Conservation (phyloP, 768 basidiomycete species). For the Podaxis pistillaris region DNA sequence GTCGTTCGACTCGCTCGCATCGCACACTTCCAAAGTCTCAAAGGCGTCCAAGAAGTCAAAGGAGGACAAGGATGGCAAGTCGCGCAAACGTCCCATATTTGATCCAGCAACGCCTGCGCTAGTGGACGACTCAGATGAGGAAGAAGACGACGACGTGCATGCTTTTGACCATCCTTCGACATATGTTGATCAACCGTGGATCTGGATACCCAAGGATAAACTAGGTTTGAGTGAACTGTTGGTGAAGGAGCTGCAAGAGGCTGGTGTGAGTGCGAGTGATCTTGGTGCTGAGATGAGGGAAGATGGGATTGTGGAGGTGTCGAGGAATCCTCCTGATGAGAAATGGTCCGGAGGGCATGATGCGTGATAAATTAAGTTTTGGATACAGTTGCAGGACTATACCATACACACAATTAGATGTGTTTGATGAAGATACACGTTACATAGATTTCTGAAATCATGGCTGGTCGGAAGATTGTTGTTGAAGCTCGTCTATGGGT, state of each 20-base stretch:
- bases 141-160: constrained; percentile 36
- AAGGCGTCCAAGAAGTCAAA: constrained; percentile 18
- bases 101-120: constrained; percentile 31
- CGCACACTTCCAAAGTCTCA: constrained; percentile 11
- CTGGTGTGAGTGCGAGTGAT: constrained; percentile 43
- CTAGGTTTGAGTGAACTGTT: constrained; percentile 41
- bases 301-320: constrained; percentile 43
- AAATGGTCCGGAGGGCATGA: constrained; percentile 40
- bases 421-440: neutral
- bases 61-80: constrained; percentile 15
- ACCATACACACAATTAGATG: neutral
- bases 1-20: constrained; percentile 3
- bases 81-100: constrained; percentile 18
- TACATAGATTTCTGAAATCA: neutral
- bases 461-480: constrained; percentile 22
- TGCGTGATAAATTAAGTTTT: constrained; percentile 18
- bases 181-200: constrained; percentile 43
- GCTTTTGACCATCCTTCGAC: constrained; percentile 49
- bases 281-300: constrained; percentile 42
- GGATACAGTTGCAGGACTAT: neutral
- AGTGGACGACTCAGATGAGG: constrained; percentile 29
- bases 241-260: constrained; percentile 33
- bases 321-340: constrained; percentile 44
- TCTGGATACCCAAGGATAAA: constrained; percentile 44
- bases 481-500: constrained; percentile 64